Conservation (phyloP, 2,329 filamentous ascomycete species). For the Aspergillus sp. region DNA sequence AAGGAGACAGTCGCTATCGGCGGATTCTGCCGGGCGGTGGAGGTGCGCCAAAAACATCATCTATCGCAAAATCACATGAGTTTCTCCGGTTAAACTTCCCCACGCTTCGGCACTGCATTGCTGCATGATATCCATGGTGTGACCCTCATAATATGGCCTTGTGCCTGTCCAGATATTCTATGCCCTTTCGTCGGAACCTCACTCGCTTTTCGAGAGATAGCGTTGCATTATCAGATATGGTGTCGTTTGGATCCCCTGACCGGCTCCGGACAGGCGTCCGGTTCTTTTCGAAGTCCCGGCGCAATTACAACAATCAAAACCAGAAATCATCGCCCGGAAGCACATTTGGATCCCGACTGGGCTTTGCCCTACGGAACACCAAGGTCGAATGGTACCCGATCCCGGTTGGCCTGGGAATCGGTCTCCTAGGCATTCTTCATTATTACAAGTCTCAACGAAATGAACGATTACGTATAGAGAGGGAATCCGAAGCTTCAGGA, state of each 20-base stretch:
- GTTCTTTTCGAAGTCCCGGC: slow-evolving; percentile 41
- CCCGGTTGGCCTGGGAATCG: slow-evolving; percentile 80
- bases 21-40: slow-evolving; percentile 25
- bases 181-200: slow-evolving; percentile 24
- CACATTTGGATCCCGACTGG: slow-evolving; percentile 58
- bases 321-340: slow-evolving; percentile 41
- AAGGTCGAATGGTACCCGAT: slow-evolving; percentile 88
- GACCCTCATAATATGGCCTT: slow-evolving; percentile 33
- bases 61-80: slow-evolving; percentile 3
- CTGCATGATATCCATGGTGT: slow-evolving; percentile 28
- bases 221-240: slow-evolving; percentile 32
- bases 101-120: neutral
- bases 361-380: slow-evolving; percentile 60
- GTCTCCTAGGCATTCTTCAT: slow-evolving; percentile 78
- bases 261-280: slow-evolving; percentile 28
- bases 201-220: slow-evolving; percentile 20
- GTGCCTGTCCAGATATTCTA: slow-evolving; percentile 30
- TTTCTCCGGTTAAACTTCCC: slow-evolving; percentile 1
- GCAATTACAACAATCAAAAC: slow-evolving; percentile 35
- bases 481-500: slow-evolving; percentile 47
- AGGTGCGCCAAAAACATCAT: slow-evolving; percentile 6
- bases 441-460: slow-evolving; percentile 69
- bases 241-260: slow-evolving; percentile 33
- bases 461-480: slow-evolving; percentile 50
- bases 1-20: slow-evolving; percentile 1